These are phyloP conservation scores for Populus tremula DNA, from an alignment of 345 rosid genomes.

Conservation along the genomic window DNA sequence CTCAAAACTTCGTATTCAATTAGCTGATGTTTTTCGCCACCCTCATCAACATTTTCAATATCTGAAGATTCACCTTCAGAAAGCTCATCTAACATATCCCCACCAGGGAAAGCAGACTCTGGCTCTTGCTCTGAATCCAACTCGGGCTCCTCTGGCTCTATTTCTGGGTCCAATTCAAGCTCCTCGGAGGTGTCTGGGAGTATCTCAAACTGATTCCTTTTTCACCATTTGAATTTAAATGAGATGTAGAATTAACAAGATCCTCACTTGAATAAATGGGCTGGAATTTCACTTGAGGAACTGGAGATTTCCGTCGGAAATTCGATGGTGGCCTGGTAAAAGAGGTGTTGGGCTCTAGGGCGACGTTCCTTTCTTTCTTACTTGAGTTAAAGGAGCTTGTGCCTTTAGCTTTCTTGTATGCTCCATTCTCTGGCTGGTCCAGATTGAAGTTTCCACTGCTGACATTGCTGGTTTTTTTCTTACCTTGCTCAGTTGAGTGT, in stretches of 20 bases:
- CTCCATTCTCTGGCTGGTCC: conserved; percentile 30
- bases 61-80: conserved; percentile 31
- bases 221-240: conserved; percentile 36
- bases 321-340: conserved; percentile 69
- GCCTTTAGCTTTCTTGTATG: conserved; percentile 39
- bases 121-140: conserved; percentile 31
- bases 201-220: conserved; percentile 31
- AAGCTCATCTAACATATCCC: conserved; percentile 25
- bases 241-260: conserved; percentile 31
- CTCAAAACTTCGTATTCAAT: conserved; percentile 42
- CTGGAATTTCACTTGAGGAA: conserved; percentile 51
- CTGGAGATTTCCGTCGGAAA: conserved; percentile 71
- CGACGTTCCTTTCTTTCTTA: conserved; percentile 15
- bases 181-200: conserved; percentile 34
- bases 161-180: conserved; percentile 21
- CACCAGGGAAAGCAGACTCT: conserved; percentile 23
- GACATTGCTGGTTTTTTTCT: conserved; percentile 36
- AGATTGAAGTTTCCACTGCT: conserved; percentile 29
- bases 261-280: conserved; percentile 47
- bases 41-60: conserved; percentile 30
- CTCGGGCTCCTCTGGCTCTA: conserved; percentile 30
- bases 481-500: conserved; percentile 67
- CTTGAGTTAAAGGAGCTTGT: conserved; percentile 27
- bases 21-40: conserved; percentile 27
- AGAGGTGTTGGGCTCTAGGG: conserved; percentile 37